These are phyloP conservation scores for Boletus bicolor DNA, from an alignment of 768 basidiomycete species.

Conservation along the genomic window DNA sequence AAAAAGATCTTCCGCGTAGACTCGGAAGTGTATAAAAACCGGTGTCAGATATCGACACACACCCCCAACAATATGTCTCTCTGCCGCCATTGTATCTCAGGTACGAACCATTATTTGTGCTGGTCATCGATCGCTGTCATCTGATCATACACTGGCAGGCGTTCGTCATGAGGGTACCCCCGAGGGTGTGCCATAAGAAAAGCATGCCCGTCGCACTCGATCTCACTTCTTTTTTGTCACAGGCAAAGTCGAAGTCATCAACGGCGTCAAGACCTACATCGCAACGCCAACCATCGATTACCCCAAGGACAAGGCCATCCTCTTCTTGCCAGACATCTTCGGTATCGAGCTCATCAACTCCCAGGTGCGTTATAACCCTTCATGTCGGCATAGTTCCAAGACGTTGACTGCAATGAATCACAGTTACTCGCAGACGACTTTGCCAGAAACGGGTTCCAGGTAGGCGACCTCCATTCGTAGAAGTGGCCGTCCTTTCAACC, in stretches of 20 bases:
- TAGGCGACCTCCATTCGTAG: not conserved
- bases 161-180: conserved; percentile 50
- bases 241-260: conserved; percentile 45
- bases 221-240: not conserved
- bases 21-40: conserved; percentile 14
- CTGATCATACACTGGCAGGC: conserved; percentile 27
- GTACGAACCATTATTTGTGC: conserved; percentile 27
- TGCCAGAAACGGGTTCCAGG: conserved; percentile 39
- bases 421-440: conserved; percentile 46
- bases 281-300: conserved; percentile 50
- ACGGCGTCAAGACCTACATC: conserved; percentile 50
- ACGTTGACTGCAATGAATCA: not conserved
- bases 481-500: not conserved
- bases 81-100: conserved; percentile 55
- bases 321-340: conserved; percentile 53
- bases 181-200: conserved; percentile 32
- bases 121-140: not conserved
- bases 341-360: conserved; percentile 47
- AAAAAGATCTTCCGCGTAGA: not conserved
- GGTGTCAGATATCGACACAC: not conserved
- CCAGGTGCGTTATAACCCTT: conserved; percentile 30
- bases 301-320: conserved; percentile 52
- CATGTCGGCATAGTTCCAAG: not conserved
- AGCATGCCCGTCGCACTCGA: not conserved
- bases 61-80: conserved; percentile 40